These are phyloP conservation scores for Dovyalis caffra DNA, from an alignment of 345 rosid genomes.

Conservation along the genomic window DNA sequence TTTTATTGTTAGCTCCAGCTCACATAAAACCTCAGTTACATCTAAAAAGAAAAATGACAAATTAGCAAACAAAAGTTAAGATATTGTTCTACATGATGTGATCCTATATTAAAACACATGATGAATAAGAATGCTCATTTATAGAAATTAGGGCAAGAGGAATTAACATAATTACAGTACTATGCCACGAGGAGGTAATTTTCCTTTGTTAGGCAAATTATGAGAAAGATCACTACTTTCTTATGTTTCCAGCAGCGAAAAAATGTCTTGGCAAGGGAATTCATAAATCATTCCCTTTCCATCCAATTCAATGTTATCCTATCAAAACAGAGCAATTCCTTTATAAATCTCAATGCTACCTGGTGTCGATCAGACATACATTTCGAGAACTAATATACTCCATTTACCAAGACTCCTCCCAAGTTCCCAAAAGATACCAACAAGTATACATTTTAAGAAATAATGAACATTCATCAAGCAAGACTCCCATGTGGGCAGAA, in stretches of 20 bases:
- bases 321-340: not conserved
- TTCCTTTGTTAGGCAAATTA: not conserved
- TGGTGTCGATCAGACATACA: not conserved
- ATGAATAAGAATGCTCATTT: not conserved
- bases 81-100: not conserved
- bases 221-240: not conserved
- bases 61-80: not conserved
- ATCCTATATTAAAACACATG: not conserved
- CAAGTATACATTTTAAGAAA: not conserved
- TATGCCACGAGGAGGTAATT: not conserved
- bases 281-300: not conserved
- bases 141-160: not conserved
- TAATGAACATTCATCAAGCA: not conserved
- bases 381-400: not conserved
- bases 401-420: not conserved
- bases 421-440: not conserved
- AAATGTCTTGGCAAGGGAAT: not conserved
- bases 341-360: not conserved
- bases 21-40: slow-evolving; percentile 63
- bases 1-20: slow-evolving; percentile 61
- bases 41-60: slow-evolving; percentile 28
- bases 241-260: not conserved
- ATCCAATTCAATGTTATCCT: not conserved
- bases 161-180: not conserved
- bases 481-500: not conserved